Percentiles rank a stretch among this genome's conserved stretches.
These are phyloP conservation scores for Fusarium proliferatum DNA, from an alignment of 2,329 filamentous ascomycete genomes.

Conservation along the genomic window DNA sequence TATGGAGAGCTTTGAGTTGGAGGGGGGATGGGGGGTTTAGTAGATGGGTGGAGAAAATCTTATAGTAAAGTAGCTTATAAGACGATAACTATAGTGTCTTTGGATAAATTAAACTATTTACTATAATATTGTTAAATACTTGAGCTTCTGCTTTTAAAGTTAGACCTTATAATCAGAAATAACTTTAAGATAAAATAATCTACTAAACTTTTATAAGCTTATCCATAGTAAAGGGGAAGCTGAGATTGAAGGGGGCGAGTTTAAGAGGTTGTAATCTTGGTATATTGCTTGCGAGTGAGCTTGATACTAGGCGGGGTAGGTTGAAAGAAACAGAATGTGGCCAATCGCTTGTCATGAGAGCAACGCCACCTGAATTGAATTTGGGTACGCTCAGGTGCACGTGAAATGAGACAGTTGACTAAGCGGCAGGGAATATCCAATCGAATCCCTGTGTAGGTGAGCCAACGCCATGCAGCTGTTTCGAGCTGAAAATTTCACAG, in stretches of 20 bases:
- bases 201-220: no score
- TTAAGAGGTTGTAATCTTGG: accelerated
- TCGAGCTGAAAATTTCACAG: not conserved
- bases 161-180: no score
- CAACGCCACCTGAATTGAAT: accelerated
- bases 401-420: not conserved
- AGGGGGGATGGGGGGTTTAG: accelerated
- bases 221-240: not conserved
- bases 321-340: not conserved
- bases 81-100: not conserved
- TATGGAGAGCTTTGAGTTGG: not conserved
- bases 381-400: no score
- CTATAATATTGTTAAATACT: no score
- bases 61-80: not conserved
- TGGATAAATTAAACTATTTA: not conserved
- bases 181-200: no score
- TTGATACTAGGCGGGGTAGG: not conserved
- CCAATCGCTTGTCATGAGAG: not conserved
- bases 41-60: not conserved
- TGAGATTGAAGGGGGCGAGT: not conserved
- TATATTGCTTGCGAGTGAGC: not conserved
- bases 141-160: no score
- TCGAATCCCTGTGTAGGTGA: not conserved
- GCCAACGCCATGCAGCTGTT: not conserved
- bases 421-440: not conserved